Evolutionary conservation across 495 filamentous ascomycete species (phyloP).

Genomic region (Aspergillus sparsus): DNA sequence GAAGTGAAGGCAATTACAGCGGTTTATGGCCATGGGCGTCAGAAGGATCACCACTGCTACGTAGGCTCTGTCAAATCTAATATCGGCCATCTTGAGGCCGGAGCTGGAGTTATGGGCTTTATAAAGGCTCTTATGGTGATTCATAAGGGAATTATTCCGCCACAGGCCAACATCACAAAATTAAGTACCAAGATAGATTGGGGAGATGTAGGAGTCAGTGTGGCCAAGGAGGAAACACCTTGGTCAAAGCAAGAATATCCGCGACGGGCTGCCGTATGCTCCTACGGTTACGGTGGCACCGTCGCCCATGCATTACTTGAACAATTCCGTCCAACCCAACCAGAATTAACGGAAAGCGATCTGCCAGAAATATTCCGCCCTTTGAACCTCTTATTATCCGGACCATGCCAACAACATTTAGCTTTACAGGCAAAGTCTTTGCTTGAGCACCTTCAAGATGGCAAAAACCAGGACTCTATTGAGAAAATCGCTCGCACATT

Average conservation of each 20-base stretch:
- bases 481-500: too few species aligned
- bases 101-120: conserved; percentile 56
- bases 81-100: conserved; percentile 53
- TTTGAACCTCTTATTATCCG: too few species aligned
- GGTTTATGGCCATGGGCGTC: conserved; percentile 23
- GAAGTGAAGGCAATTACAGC: conserved; percentile 36
- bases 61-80: conserved; percentile 52
- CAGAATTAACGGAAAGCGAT: too few species aligned
- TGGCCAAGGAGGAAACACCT: conserved; percentile 18
- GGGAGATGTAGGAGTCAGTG: conserved; percentile 20
- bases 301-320: too few species aligned
- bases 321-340: too few species aligned
- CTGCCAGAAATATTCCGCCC: too few species aligned
- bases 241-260: conserved; percentile 19
- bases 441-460: too few species aligned
- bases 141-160: conserved; percentile 48
- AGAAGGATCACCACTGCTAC: conserved; percentile 20
- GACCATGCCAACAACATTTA: too few species aligned
- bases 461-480: too few species aligned
- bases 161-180: conserved; percentile 46
- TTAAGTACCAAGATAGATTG: conserved; percentile 25
- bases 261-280: conserved; percentile 40
- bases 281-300: too few species aligned
- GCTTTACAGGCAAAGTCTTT: too few species aligned
- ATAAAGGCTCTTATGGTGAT: conserved; percentile 57